phyloP scores from a whole-genome alignment of 2,329 filamentous ascomycete species.

The Alternaria solani region DNA sequence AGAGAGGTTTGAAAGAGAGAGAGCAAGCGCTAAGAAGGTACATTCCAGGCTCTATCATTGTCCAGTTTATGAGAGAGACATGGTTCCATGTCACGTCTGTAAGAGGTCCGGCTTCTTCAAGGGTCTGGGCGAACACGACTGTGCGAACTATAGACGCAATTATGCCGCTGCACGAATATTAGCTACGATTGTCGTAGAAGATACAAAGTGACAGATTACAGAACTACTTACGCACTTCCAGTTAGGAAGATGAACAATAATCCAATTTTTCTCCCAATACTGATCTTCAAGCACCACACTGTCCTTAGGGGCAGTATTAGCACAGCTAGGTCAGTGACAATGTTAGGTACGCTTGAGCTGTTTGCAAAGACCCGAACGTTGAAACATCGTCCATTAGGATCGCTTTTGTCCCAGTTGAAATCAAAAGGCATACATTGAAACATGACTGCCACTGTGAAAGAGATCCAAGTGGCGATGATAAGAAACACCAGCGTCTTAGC shows the following conservation, averaged over 20 bases:
- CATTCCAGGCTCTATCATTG: constrained; percentile 38
- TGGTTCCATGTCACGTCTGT: constrained; percentile 36
- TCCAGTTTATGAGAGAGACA: constrained; percentile 33
- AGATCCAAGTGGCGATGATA: constrained; percentile 33
- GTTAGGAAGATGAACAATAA: constrained; percentile 39
- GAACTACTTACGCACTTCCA: constrained; percentile 36
- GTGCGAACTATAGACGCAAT: constrained; percentile 37
- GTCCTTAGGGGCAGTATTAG: constrained; percentile 33
- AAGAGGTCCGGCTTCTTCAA: constrained; percentile 15
- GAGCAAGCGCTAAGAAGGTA: constrained; percentile 37
- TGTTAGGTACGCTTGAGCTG: constrained; percentile 40
- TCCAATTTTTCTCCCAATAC: constrained; percentile 26
- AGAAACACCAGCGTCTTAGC: constrained; percentile 30
- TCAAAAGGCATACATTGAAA: constrained; percentile 37
- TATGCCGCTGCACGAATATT: constrained; percentile 27
- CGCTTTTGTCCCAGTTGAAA: constrained; percentile 39
- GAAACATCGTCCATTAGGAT: constrained; percentile 34
- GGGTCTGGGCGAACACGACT: constrained; percentile 25
- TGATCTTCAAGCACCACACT: constrained; percentile 32
- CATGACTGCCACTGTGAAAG: constrained; percentile 28
- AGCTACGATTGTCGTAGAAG: neutral
- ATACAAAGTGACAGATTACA: neutral
- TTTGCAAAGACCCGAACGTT: constrained; percentile 27
- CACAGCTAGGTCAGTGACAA: constrained; percentile 33
- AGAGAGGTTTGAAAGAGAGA: constrained; percentile 36